Evolutionary conservation across 208 protist species (phyloP).

Genomic region (Trypanosoma caninum): DNA sequence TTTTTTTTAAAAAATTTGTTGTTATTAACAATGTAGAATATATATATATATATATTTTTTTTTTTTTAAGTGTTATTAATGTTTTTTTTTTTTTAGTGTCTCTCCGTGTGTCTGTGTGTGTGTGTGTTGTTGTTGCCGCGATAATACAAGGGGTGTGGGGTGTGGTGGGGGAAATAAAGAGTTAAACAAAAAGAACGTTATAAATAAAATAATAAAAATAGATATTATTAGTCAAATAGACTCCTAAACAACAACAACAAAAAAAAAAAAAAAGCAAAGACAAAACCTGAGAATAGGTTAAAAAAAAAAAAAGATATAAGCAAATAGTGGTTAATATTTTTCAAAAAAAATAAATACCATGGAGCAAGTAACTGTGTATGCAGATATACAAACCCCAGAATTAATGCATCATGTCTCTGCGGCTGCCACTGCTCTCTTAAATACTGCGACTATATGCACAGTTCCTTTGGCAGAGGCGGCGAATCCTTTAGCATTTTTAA

Average conservation of each 20-base stretch:
- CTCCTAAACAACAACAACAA: neutral
- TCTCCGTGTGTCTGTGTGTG: neutral
- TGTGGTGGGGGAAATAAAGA: neutral
- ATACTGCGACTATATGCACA: neutral
- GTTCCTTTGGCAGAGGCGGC: neutral
- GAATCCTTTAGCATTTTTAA: conserved; percentile 30
- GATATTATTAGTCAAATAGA: neutral
- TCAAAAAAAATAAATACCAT: conserved; percentile 1
- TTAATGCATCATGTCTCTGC: conserved; percentile 10
- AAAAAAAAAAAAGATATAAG: neutral
- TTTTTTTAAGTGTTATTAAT: conserved; percentile 1
- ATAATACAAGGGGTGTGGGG: neutral
- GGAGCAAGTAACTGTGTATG: conserved; percentile 23
- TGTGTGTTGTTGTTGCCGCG: neutral
- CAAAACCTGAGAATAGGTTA: too few relatives aligned
- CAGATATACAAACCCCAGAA: conserved; percentile 15
- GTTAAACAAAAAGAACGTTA: neutral
- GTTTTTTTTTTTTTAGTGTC: neutral
- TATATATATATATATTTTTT: conserved; percentile 6
- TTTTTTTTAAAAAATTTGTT: too few relatives aligned
- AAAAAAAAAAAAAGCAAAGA: too few relatives aligned
- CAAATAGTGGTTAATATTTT: neutral
- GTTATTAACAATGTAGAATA: too few relatives aligned
- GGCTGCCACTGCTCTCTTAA: conserved; percentile 4
- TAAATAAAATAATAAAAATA: neutral